phyloP scores from a whole-genome alignment of 768 basidiomycete genomes.

The Brasilioporus rufonigricans region DNA sequence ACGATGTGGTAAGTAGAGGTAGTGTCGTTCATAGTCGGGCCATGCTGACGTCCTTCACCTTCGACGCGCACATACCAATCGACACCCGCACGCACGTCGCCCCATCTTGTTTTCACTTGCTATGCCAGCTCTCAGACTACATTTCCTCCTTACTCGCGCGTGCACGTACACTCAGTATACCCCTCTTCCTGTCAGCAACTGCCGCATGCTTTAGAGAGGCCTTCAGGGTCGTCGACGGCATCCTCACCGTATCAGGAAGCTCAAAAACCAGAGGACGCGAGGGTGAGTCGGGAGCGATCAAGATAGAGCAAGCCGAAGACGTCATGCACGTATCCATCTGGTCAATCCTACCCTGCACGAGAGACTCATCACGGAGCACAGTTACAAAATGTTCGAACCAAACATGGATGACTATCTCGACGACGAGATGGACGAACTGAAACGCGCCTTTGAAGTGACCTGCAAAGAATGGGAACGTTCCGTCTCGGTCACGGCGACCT shows the following conservation, averaged over 20 bases:
- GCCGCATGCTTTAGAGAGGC: slow-evolving; percentile 81
- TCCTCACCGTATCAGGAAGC: slow-evolving; percentile 52
- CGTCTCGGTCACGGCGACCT: slow-evolving; percentile 12
- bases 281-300: slow-evolving; percentile 29
- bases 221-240: slow-evolving; percentile 79
- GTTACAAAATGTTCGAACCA: slow-evolving; percentile 90
- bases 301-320: slow-evolving; percentile 60
- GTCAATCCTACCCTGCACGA: slow-evolving; percentile 1
- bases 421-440: slow-evolving; percentile 85
- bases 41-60: neutral
- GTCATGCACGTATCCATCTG: slow-evolving; percentile 66
- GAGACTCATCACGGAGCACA: slow-evolving; percentile 29
- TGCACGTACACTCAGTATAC: slow-evolving; percentile 22
- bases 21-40: neutral
- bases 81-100: no score
- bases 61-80: neutral
- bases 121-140: slow-evolving; percentile 61
- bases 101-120: no score
- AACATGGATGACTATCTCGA: slow-evolving; percentile 98
- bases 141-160: slow-evolving; percentile 40
- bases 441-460: slow-evolving; percentile 67
- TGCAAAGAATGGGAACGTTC: slow-evolving; percentile 81
- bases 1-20: slow-evolving; percentile 67
- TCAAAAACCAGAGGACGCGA: slow-evolving; percentile 1
- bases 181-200: slow-evolving; percentile 67